Evolutionary conservation across 306 rosid genomes (phyloP).

Genomic region (Quercus aquifolioides): DNA sequence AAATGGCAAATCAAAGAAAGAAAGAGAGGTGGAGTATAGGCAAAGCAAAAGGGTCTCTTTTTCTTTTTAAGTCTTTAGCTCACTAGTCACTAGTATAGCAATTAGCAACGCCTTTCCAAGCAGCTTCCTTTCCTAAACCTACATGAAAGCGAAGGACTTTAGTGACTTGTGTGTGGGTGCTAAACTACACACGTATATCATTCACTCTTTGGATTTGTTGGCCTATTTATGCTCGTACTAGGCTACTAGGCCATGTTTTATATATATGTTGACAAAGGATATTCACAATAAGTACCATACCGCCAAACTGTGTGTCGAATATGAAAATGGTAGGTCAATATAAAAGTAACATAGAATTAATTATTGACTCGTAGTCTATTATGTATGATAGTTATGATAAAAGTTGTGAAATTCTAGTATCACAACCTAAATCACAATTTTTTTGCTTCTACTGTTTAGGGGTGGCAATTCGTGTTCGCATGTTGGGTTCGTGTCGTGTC

Average conservation of each 20-base stretch:
- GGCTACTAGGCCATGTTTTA: too few relatives aligned
- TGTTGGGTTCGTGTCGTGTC: too few relatives aligned
- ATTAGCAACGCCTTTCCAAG: conserved; percentile 11
- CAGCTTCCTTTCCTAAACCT: conserved; percentile 22
- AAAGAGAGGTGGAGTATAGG: not conserved
- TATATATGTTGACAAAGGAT: not conserved
- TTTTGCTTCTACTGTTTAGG: too few relatives aligned
- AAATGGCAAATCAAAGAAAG: not conserved
- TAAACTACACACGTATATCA: not conserved
- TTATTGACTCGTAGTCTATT: accelerated
- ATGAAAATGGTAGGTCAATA: too few relatives aligned
- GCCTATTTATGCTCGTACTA: too few relatives aligned
- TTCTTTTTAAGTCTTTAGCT: not conserved
- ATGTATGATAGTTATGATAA: accelerated
- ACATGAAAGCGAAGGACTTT: not conserved
- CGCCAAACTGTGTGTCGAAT: not conserved
- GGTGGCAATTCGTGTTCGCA: too few relatives aligned
- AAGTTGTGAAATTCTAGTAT: too few relatives aligned
- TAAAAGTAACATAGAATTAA: too few relatives aligned
- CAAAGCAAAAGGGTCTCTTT: not conserved
- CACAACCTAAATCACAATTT: too few relatives aligned
- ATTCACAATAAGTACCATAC: not conserved
- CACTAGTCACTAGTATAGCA: not conserved
- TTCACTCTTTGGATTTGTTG: not conserved
- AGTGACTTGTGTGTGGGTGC: not conserved